These are phyloP conservation scores for Dunaliella sp. DNA, from an alignment of 139 green algal species.

Conservation along the genomic window DNA sequence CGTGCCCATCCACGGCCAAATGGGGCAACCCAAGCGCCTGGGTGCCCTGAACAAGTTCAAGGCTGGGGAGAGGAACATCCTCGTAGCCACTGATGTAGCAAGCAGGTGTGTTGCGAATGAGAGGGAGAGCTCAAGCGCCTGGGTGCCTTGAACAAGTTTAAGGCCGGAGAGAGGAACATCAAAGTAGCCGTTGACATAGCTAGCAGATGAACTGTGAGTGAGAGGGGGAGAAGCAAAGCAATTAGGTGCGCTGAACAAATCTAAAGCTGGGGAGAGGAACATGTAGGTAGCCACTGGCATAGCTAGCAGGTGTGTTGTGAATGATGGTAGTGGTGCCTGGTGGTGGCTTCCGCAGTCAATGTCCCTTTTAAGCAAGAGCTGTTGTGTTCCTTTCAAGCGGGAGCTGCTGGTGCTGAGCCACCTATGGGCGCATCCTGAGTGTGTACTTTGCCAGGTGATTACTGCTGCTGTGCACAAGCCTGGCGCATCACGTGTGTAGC, in stretches of 20 bases:
- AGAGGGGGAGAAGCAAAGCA: too few species aligned
- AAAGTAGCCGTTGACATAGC: not conserved
- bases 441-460: too few species aligned
- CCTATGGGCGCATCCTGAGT: too few species aligned
- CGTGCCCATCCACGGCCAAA: slow-evolving; percentile 98
- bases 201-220: not conserved
- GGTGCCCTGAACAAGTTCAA: slow-evolving; percentile 99
- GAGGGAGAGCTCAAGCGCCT: slow-evolving; percentile 50
- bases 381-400: too few species aligned
- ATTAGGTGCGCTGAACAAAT: too few species aligned
- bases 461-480: too few species aligned
- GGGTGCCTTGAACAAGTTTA: slow-evolving; percentile 98
- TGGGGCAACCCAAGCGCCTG: slow-evolving; percentile 96
- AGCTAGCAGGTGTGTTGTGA: too few species aligned
- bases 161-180: slow-evolving; percentile 51
- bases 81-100: not conserved
- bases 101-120: not conserved
- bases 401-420: too few species aligned
- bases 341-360: too few species aligned
- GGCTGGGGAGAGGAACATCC: slow-evolving; percentile 32
- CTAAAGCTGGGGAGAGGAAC: slow-evolving; percentile 73
- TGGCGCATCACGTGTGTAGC: too few species aligned
- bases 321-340: too few species aligned
- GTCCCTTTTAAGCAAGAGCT: too few species aligned
- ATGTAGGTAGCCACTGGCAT: slow-evolving; percentile 85